Base-by-base conservation (phyloP, 371 early-diverging fungal species). In the Nematocida homosporus region DNA sequence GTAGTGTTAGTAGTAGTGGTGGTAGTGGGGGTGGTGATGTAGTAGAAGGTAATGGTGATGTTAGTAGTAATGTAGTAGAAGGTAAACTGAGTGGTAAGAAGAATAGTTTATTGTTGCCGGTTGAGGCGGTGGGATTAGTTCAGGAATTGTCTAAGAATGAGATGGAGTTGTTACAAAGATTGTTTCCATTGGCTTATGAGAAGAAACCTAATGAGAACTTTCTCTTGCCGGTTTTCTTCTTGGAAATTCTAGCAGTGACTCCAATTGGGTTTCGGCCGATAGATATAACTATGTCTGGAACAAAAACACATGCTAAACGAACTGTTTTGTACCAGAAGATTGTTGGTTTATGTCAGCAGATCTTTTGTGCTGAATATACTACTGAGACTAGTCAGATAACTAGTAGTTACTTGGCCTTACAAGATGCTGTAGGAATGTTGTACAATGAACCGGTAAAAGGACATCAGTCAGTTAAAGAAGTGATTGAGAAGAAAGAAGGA, bases 401-500 rank as follows among this genome's bases (percentile, higher is more conserved):
- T 2, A 16, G 13, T 0, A 20, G 4, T 3, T 72, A 72, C 63
- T 25, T 72, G 40, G 16, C 18, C 0, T 54, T 72, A 20, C 75
- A 72, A 41, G 75, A 59, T 16, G 75, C 20, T 1, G 60, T 72
- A 13, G 20, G 25, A 8, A n/a, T 13, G 20, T 23, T 72, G 32
- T 72, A 50, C 63, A 8, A 29, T 16, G 20, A 44, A 6, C 18
- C 37, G 16, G 34, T 51, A n/a, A 50, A 1, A 13, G 30, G 4
- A 2, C 41, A 29, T 1, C 8, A 44, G 25, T 80, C 82, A 79
- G 91, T 95, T 60, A 90, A 92, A 51, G 95, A 97, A 84, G 83
- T 94, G 6, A 85, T 99, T 55, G 99, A 99, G 85, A 97, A 95
- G 90, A 99, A 99, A 87, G 97, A 97, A 82, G 99, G 99, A 79